A percentile compares a stretch with the other conserved stretches of the same genome.
Conservation (phyloP, 2,329 filamentous ascomycete genomes). For the Ascochyta viciae-villosae region DNA sequence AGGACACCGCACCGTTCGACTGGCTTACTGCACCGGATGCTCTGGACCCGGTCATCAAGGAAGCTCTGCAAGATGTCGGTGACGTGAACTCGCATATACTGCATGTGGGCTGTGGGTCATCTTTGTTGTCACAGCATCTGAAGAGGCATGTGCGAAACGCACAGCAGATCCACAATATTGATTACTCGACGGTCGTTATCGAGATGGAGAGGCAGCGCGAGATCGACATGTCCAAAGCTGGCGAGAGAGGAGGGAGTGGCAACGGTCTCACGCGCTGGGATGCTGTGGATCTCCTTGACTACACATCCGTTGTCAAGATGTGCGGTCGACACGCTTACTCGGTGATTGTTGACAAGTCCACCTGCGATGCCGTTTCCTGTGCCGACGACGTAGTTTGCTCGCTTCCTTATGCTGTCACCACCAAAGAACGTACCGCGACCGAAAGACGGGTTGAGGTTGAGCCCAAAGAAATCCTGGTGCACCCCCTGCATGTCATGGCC, state of each 20-base stretch:
- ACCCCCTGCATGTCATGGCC: slow-evolving; percentile 50
- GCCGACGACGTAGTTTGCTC: slow-evolving; percentile 40
- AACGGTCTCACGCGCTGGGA: slow-evolving; percentile 43
- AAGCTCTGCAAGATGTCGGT: slow-evolving; percentile 24
- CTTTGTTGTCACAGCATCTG: slow-evolving; percentile 46
- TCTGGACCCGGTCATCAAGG: slow-evolving; percentile 38
- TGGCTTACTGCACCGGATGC: slow-evolving; percentile 45
- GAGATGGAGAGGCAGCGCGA: slow-evolving; percentile 42
- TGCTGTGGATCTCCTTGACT: slow-evolving; percentile 45
- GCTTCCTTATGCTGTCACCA: slow-evolving; percentile 39
- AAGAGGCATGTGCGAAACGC: slow-evolving; percentile 40
- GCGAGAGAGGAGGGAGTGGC: neutral
- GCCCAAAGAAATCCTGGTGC: slow-evolving; percentile 28
- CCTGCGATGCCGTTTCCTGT: slow-evolving; percentile 49
- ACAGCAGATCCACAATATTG: slow-evolving; percentile 47
- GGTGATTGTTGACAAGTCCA: slow-evolving; percentile 49
- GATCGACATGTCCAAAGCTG: slow-evolving; percentile 26
- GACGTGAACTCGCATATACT: slow-evolving; percentile 36
- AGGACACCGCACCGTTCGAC: slow-evolving; percentile 46
- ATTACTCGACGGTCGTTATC: slow-evolving; percentile 48
- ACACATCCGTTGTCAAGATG: slow-evolving; percentile 35
- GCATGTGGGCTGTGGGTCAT: slow-evolving; percentile 52
- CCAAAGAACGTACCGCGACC: slow-evolving; percentile 4
- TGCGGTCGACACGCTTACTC: slow-evolving; percentile 37
- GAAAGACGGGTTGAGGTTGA: slow-evolving; percentile 4